Percentiles rank a stretch among this genome's conserved stretches.
phyloP scores from a whole-genome alignment of 768 basidiomycete species.

The Chalciporus piperatus region DNA sequence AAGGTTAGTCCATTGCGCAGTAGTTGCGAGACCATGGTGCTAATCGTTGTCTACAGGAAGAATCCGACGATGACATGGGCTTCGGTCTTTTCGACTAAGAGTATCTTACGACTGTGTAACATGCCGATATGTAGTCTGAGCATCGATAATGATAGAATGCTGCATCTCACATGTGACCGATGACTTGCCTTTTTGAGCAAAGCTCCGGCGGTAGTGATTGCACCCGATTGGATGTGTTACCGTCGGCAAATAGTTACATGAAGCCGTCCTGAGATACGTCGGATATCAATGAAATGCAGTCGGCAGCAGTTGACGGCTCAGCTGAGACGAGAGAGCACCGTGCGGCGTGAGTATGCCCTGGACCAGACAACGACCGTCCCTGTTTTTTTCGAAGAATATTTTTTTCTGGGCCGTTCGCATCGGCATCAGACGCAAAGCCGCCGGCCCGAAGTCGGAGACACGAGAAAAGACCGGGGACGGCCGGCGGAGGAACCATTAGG shows the following conservation, averaged over 20 bases:
- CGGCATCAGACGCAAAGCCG: conserved; percentile 33
- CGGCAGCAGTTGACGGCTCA: background rate
- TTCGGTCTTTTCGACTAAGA: conserved; percentile 98
- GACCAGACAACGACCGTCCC: background rate
- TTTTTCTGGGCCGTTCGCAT: conserved; percentile 14
- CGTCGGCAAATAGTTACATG: conserved; percentile 25
- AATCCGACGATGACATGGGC: conserved; percentile 98
- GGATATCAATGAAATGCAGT: too few species aligned
- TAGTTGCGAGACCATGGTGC: background rate
- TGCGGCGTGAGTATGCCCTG: background rate
- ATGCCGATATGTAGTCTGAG: conserved; percentile 1
- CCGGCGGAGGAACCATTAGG: conserved; percentile 18
- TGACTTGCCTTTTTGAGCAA: background rate
- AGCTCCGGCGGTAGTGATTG: conserved; percentile 18
- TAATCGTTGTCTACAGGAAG: conserved; percentile 52
- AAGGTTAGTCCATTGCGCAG: conserved; percentile 49
- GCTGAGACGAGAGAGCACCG: conserved; percentile 6
- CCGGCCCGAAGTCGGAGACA: conserved; percentile 33
- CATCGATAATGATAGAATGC: background rate
- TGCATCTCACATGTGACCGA: background rate
- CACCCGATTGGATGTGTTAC: conserved; percentile 14
- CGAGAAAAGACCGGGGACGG: conserved; percentile 25
- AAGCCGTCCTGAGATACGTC: background rate
- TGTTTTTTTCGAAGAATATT: background rate
- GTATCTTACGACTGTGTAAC: conserved; percentile 6